These are phyloP conservation scores for Rhynchosporium secalis DNA, from an alignment of 2,329 filamentous ascomycete species.

Conservation along the genomic window DNA sequence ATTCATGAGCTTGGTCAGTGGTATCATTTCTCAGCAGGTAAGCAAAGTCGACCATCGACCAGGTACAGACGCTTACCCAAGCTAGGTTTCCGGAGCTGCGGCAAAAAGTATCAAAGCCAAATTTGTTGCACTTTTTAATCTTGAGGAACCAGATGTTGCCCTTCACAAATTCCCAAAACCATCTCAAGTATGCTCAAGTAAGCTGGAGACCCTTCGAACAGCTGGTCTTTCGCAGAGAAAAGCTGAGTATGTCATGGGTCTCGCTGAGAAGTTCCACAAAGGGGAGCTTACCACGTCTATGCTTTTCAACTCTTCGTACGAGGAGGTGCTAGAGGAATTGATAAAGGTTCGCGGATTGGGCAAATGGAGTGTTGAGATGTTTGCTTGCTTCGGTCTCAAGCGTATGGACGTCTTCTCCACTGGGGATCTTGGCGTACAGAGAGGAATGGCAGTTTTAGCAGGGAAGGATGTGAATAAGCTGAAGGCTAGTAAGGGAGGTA, in stretches of 20 bases:
- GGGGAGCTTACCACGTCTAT: constrained; percentile 76
- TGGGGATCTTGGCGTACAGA: constrained; percentile 88
- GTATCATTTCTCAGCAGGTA: constrained; percentile 89
- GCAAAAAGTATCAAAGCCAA: constrained; percentile 86
- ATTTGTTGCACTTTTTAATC: constrained; percentile 72
- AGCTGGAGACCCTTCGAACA: constrained; percentile 70
- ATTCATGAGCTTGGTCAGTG: constrained; percentile 77
- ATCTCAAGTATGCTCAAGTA: constrained; percentile 63
- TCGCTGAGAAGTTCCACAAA: constrained; percentile 75
- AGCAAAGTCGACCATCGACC: neutral
- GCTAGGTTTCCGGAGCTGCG: constrained; percentile 80
- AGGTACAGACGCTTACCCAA: neutral
- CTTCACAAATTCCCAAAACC: constrained; percentile 68
- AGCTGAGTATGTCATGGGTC: constrained; percentile 87
- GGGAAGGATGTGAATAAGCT: constrained; percentile 82
- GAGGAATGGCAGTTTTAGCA: constrained; percentile 86
- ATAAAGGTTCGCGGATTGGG: constrained; percentile 86
- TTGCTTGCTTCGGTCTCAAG: constrained; percentile 93
- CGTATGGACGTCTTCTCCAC: constrained; percentile 90
- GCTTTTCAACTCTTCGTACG: constrained; percentile 77
- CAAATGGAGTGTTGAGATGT: constrained; percentile 95
- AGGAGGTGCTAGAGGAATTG: constrained; percentile 79
- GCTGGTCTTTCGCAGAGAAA: constrained; percentile 92
- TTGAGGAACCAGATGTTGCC: constrained; percentile 40
- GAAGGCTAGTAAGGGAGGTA: constrained; percentile 70